These are phyloP conservation scores for Carex sylvatica DNA, from an alignment of 202 grass and related monocot species.

Conservation along the genomic window DNA sequence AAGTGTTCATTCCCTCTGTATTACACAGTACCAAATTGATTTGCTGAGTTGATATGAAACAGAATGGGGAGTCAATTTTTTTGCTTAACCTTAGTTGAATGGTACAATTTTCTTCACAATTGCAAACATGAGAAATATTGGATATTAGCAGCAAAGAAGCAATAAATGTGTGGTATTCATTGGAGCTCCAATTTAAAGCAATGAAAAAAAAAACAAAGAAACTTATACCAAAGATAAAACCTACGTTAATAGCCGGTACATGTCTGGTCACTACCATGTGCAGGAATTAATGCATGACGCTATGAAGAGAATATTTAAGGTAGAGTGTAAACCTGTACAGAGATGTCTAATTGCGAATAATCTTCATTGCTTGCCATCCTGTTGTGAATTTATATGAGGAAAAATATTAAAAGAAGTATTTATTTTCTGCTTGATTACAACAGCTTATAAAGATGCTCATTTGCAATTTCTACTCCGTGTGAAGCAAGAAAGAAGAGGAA, in stretches of 20 bases:
- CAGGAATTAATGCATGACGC: conserved; percentile 23
- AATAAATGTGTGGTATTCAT: background rate
- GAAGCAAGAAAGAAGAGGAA: background rate
- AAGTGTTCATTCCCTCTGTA: background rate
- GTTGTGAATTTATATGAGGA: background rate
- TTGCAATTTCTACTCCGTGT: background rate
- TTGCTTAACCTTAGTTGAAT: background rate
- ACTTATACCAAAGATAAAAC: background rate
- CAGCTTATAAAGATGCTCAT: background rate
- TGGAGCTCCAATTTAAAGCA: background rate
- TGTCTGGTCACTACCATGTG: background rate
- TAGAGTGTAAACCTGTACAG: conserved; percentile 44
- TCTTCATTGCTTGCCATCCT: conserved; percentile 59
- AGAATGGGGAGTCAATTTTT: background rate
- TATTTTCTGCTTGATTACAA: background rate
- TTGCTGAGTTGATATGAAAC: background rate
- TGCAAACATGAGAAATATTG: background rate
- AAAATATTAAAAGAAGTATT: background rate
- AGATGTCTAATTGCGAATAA: conserved; percentile 57
- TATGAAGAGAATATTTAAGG: background rate
- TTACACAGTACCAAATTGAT: background rate
- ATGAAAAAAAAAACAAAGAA: background rate
- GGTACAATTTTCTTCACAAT: background rate
- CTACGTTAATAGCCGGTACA: background rate
- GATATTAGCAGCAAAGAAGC: background rate